Evolutionary conservation across 805 yeast species (phyloP).

Genomic region (Metschnikowia hibisci): DNA sequence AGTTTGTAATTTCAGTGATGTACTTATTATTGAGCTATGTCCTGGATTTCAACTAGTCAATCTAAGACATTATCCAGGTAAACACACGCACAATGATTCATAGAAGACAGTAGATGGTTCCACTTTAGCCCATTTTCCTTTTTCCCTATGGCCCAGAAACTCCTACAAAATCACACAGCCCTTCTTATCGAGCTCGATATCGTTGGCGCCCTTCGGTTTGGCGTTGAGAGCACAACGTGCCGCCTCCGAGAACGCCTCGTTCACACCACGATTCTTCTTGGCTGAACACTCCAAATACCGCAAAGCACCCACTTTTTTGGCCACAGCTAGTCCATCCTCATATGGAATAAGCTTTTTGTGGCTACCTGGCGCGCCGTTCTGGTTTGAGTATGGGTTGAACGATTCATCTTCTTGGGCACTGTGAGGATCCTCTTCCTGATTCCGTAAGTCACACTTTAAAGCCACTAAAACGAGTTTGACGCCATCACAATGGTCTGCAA

Average conservation of each 20-base stretch:
- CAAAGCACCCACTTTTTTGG: conserved; percentile 88
- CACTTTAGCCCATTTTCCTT: too few species aligned
- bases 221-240: conserved; percentile 95
- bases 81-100: too few species aligned
- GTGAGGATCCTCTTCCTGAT: conserved; percentile 44
- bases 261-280: conserved; percentile 94
- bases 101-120: too few species aligned
- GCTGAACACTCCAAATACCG: conserved; percentile 97
- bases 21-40: too few species aligned
- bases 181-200: conserved; percentile 41
- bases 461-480: conserved; percentile 93
- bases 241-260: conserved; percentile 98
- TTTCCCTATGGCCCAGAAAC: background rate
- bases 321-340: conserved; percentile 91
- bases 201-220: conserved; percentile 69
- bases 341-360: conserved; percentile 65
- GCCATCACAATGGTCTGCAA: conserved; percentile 95
- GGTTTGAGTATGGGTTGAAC: conserved; percentile 30
- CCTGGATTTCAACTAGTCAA: too few species aligned
- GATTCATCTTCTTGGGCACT: conserved; percentile 24
- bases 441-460: conserved; percentile 87
- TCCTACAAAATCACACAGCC: conserved; percentile 38
- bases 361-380: conserved; percentile 31
- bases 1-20: too few species aligned
- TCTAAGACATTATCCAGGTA: too few species aligned